These are phyloP conservation scores for Seiridium unicorne DNA, from an alignment of 2,329 filamentous ascomycete genomes.

Conservation along the genomic window DNA sequence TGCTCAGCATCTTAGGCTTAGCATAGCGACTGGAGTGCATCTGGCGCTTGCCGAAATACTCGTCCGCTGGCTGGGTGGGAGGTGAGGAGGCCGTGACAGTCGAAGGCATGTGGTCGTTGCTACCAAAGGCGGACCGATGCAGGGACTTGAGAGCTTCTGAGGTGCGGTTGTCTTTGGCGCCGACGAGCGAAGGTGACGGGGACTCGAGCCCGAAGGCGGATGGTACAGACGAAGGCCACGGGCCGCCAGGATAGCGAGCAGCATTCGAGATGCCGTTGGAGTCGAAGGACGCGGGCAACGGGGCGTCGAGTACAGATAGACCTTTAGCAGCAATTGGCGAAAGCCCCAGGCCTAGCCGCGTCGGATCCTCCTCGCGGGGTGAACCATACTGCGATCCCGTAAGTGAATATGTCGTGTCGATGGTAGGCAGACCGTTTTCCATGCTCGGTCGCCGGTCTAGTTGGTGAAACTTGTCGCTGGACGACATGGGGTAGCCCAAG, in stretches of 20 bases:
- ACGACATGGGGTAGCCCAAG: slow-evolving; percentile 40
- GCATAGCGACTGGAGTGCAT: slow-evolving; percentile 68
- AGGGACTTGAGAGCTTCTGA: slow-evolving; percentile 64
- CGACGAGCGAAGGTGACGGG: slow-evolving; percentile 71
- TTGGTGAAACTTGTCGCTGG: slow-evolving; percentile 38
- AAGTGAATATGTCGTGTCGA: slow-evolving; percentile 59
- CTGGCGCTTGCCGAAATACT: slow-evolving; percentile 68
- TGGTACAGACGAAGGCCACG: slow-evolving; percentile 89
- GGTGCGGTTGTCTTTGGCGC: slow-evolving; percentile 58
- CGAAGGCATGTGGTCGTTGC: slow-evolving; percentile 60
- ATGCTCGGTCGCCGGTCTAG: slow-evolving; percentile 49
- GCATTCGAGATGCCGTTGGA: slow-evolving; percentile 93
- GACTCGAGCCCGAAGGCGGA: slow-evolving; percentile 88
- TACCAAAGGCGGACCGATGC: slow-evolving; percentile 67
- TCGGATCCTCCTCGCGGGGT: slow-evolving; percentile 66
- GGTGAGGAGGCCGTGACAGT: slow-evolving; percentile 36
- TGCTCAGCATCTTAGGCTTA: slow-evolving; percentile 66
- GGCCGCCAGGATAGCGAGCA: slow-evolving; percentile 73
- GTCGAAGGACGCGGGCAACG: slow-evolving; percentile 91
- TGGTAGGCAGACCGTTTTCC: slow-evolving; percentile 55
- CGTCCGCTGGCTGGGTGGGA: slow-evolving; percentile 38
- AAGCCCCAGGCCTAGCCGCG: slow-evolving; percentile 66
- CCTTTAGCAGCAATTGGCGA: slow-evolving; percentile 72
- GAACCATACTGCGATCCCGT: slow-evolving; percentile 72
- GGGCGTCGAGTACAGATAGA: slow-evolving; percentile 89